Base-by-base conservation (phyloP, 2,329 filamentous ascomycete species). In the Beauveria sp. region DNA sequence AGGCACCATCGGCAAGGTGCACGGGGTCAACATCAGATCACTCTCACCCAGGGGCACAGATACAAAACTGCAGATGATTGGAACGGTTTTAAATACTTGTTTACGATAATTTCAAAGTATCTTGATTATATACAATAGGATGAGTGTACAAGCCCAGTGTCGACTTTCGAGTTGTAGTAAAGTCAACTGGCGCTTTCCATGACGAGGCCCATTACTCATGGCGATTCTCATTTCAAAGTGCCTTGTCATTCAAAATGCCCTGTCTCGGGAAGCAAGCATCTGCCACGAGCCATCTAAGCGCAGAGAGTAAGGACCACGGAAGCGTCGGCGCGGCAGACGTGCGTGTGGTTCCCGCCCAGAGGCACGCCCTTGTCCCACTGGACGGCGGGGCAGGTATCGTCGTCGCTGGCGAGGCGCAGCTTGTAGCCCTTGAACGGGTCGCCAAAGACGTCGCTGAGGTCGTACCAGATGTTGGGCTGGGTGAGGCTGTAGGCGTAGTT, bases 401-500 rank as follows among this genome's bases (percentile, higher is more conserved):
- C 64, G 34, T 65, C 65, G 64, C 72, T 74, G 24, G 65, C 66
- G 9, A 70, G 67, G 5, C 66, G 67, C 8, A 77, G 34, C 67
- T 71, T 74, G 54, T 67, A 64, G 16, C 74, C 74, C 20, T 54
- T 54, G 24, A 78, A 76, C 9, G 71, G 65, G 59, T 76, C 70
- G n/a, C 75, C 75, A 51, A 76, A 78, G 18, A 76, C 72, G 63
- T 71, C 69, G 67, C 69, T 73, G 40, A 78, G 66, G 63, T 77
- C 75, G 62, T 77, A 77, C 73, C 74, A 78, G 60, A 78, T 63
- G 12, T 65, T 64, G 58, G 53, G 64, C 62, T 65, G 67, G 57
- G 73, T 69, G 34, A 77, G 71, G 69, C 64, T 75, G 66, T 75
- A 76, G 43, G 75, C 74, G 46, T 71, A 76, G 63, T 72, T 70